Base-by-base conservation (phyloP, 208 protist species). In the Naegleria lovaniensis region DNA sequence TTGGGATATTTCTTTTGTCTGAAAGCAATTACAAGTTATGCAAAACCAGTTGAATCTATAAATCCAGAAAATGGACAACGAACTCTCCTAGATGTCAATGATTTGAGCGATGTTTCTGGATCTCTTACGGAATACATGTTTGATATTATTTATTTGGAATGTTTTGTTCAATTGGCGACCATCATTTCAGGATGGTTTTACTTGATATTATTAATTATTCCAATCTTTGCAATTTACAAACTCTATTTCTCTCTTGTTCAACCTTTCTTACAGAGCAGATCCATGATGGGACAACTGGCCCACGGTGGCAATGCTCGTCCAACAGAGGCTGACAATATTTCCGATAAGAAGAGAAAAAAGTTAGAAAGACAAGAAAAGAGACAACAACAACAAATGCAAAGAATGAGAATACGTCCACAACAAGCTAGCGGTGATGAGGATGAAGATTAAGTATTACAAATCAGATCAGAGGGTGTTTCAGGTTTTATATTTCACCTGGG, bases 141-240 rank as follows among this genome's bases (percentile, higher is more conserved):
- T 83, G 75, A 83, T 83, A 83, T 83, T 83, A 39, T 83, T 83
- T 83, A 83, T 83, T 16, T 83, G 13, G n/a, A 83, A 83, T 83
- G 75, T n/a, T 40, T 83, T 39, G 75, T 83, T 22, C 55, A 67
- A 67, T 67, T 67, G 22, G 22, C 55, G 3, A 22, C 55, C 11
- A 67, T 67, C 22, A 67, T 67, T 67, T 67, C 55, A 29, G 22
- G 22, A 29, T 67, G 55, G 55, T 67, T 67, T 29, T 67, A 67
- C 19, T 67, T 67, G 22, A 29, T 67, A 67, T 67, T 67, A 67
- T 67, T 67, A 67, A 67, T 67, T 13, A 67, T 67, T 67, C 55
- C 55, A 29, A 13, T 2, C 11, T 67, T 67, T 67, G 55, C 55
- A 29, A 67, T 67, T 67, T 67, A 29, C 55, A 67, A 67, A 67